Evolutionary conservation across 2,329 filamentous ascomycete genomes (phyloP), one percentile per base, ranked within the genome.

Genomic region (Fusarium sp.): DNA sequence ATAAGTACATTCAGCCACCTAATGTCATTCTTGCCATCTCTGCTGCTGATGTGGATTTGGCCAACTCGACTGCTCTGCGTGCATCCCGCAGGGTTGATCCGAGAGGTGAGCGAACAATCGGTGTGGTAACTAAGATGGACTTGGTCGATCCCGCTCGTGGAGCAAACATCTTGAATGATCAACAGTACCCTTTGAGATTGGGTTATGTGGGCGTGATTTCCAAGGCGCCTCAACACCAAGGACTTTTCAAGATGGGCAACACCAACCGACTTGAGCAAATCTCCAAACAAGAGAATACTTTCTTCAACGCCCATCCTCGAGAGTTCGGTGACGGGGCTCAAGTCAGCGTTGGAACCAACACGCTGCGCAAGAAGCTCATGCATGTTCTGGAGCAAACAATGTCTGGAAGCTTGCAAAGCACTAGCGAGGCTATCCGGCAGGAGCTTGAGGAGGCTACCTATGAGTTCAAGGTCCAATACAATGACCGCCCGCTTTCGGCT

Each of bases 61-160:
- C 96, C 23, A 99, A 99, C 79, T 99, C 96, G 2, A 96, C 96
- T 8, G 94, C 96, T 8, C 81, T 99, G 26, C 87, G 94, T 72
- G 94, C 96, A 18, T 97, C 94, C 71, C 88, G 96, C 67, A 88
- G 95, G 72, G 94, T 98, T 30, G 96, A 99, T 75, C 96, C 96
- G 2, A 87, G 96, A 64, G 96, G 96, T 56, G 96, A 99, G 81
- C 88, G 96, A 66, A 99, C 96, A 0, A 99, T 99, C 76, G 96
- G 96, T 44, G 96, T 99, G n/a, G 91, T 99, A 41, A 99, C 96
- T 4, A 99, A 99, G 82, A 97, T 99, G 95, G 96, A 99, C 75
- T 85, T 99, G 23, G 94, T 99, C 9, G 95, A 98, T 72, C 86
- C 96, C 4, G 83, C 84, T 9, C 89, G 95, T 60, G 96, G 94